phyloP scores from a whole-genome alignment of 768 basidiomycete genomes.

The Russula olivacea region DNA sequence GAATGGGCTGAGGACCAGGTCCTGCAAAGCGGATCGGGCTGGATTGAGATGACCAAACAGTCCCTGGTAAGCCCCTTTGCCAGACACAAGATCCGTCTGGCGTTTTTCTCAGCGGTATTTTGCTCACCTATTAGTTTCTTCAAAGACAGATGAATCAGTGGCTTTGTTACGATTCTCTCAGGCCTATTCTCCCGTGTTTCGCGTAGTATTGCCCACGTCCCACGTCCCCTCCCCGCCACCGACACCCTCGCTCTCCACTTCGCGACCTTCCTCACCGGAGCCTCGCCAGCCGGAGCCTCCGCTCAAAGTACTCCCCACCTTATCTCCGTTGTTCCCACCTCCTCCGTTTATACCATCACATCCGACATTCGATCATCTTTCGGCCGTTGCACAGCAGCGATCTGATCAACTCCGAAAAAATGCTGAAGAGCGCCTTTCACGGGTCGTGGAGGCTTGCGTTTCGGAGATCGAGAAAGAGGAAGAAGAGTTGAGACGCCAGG shows the following conservation, averaged over 20 bases:
- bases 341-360: conserved; percentile 74
- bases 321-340: conserved; percentile 63
- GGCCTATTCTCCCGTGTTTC: conserved; percentile 35
- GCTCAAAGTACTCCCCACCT: conserved; percentile 42
- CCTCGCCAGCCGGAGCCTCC: conserved; percentile 9
- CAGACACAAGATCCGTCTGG: background rate
- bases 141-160: conserved; percentile 29
- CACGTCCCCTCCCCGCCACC: conserved; percentile 9
- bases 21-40: conserved; percentile 60
- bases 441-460: conserved; percentile 48
- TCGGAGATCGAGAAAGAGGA: conserved; percentile 54
- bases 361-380: conserved; percentile 60
- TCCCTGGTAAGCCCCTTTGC: conserved; percentile 53
- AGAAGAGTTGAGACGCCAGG: conserved; percentile 46
- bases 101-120: conserved; percentile 8
- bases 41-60: conserved; percentile 63
- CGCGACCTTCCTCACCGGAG: conserved; percentile 14
- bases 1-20: conserved; percentile 74
- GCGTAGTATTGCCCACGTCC: conserved; percentile 28
- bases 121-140: conserved; percentile 14
- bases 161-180: conserved; percentile 28
- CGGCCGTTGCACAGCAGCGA: conserved; percentile 48
- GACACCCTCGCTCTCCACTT: conserved; percentile 4
- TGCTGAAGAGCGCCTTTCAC: conserved; percentile 54
- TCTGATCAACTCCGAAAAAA: conserved; percentile 49